Evolutionary conservation across 805 yeast genomes (phyloP).

Genomic region (Blastobotrys mokoenaii): DNA sequence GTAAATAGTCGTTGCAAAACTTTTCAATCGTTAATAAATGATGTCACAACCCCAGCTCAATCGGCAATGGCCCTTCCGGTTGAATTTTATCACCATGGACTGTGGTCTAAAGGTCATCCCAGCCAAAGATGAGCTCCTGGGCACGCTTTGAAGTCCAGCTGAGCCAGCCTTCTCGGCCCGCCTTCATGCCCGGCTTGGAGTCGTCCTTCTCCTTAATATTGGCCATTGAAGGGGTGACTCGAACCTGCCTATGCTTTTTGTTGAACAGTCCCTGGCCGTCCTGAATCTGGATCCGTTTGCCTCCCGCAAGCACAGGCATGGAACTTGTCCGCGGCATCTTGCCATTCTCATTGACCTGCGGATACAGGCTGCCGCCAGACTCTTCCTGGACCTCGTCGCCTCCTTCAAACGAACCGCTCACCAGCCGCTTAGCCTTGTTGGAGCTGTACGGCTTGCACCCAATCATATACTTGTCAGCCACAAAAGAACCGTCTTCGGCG

Average conservation of each 20-base stretch:
- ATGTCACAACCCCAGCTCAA: background rate
- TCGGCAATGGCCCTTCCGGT: background rate
- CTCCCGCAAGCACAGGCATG: conserved; percentile 13
- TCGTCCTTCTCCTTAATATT: conserved; percentile 6
- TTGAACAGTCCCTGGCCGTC: conserved; percentile 23
- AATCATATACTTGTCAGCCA: conserved; percentile 51
- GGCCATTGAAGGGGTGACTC: conserved; percentile 10
- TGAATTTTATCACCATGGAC: background rate
- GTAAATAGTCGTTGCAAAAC: background rate
- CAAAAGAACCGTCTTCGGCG: conserved; percentile 48
- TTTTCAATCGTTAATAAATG: background rate
- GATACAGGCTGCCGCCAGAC: background rate
- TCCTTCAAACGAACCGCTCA: background rate
- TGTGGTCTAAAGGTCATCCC: conserved; percentile 44
- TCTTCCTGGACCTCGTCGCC: background rate
- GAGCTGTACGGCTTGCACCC: conserved; percentile 61
- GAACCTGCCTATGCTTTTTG: conserved; percentile 11
- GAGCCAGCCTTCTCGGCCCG: conserved; percentile 23
- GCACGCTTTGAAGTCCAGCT: conserved; percentile 28
- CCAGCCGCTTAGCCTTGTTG: background rate
- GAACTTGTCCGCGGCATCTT: conserved; percentile 14
- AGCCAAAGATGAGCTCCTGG: conserved; percentile 45
- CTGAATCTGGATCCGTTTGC: conserved; percentile 9
- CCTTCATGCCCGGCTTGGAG: conserved; percentile 3
- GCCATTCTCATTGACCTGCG: background rate